Base-by-base conservation (phyloP, 2,329 filamentous ascomycete species). In the Sporothrix luriei region DNA sequence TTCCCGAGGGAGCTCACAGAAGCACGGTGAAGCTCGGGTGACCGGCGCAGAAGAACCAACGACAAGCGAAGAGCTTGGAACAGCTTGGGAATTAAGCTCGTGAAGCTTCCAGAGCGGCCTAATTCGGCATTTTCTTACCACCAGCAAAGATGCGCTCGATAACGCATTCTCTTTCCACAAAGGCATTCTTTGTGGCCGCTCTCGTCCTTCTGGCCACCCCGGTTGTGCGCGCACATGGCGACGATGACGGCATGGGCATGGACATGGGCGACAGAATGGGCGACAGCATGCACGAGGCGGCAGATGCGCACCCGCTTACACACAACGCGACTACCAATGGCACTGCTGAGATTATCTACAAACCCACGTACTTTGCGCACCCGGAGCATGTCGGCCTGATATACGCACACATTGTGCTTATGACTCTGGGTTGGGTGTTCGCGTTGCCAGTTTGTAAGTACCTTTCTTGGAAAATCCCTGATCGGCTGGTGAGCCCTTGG, bases 341-440 rank as follows among this genome's bases (percentile, higher is more conserved):
- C 21, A 75, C 76, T 24, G 73, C 75, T n/a, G 55, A 61, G 48
- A 74, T 73, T 68, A 73, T 78, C 57, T 81, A 81, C 61, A 77
- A 81, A 10, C 79, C 80, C n/a, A 88, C 82, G 70, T 91, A 91
- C 77, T 90, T 90, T 79, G 78, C 83, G 29, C 81, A 87, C 69
- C 75, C 82, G 0, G 83, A 87, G 33, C 81, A 88, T 75, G 79
- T 77, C 9, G 79, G 80, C 16, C 79, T 86, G 73, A 89, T 95
- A 74, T 84, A 91, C 75, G 85, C 85, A 70, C 92, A 95, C 76
- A 90, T 94, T 69, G 81, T 79, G 5, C 80, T 92, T 59, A 93
- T 93, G 88, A 80, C 88, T 2, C 69, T 91, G 10, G 86, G 85
- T 10, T 95, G 92, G 92, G 83, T 91, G 48, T 84, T 94, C 68